These are phyloP conservation scores for Aureobasidium sp. DNA, from an alignment of 2,329 filamentous ascomycete species.

Conservation along the genomic window DNA sequence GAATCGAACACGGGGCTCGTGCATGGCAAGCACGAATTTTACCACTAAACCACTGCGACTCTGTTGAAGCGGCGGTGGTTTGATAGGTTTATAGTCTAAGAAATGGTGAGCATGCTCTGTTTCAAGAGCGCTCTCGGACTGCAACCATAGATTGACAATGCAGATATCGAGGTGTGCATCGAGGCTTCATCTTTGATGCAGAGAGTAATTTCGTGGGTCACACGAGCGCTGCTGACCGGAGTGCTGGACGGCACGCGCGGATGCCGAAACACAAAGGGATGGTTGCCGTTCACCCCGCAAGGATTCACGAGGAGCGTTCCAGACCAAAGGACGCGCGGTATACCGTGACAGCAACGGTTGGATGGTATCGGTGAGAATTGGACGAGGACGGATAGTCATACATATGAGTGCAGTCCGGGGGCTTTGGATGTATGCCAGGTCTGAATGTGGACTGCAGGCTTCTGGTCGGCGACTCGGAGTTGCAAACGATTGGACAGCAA, in stretches of 20 bases:
- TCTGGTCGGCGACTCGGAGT: background rate
- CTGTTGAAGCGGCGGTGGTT: background rate
- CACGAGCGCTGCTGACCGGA: no score
- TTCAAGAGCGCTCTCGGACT: no score
- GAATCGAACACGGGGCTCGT: conserved; percentile 13
- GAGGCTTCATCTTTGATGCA: no score
- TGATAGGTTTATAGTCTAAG: background rate
- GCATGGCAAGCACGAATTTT: conserved; percentile 13
- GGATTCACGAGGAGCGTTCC: background rate
- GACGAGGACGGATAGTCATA: background rate
- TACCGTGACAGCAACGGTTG: background rate
- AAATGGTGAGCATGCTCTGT: background rate
- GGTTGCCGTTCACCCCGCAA: background rate
- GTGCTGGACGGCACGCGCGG: background rate
- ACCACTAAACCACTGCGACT: conserved; percentile 13
- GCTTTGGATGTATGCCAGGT: background rate
- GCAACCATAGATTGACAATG: no score
- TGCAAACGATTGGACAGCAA: background rate
- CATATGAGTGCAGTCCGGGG: no score
- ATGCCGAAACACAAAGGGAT: background rate
- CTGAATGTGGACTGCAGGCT: background rate
- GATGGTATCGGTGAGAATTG: background rate
- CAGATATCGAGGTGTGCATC: no score
- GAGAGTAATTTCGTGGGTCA: background rate
- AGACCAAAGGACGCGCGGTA: background rate